Base-by-base conservation (phyloP, 1,139 yeast species). In the Suhomyces bolitotheri region DNA sequence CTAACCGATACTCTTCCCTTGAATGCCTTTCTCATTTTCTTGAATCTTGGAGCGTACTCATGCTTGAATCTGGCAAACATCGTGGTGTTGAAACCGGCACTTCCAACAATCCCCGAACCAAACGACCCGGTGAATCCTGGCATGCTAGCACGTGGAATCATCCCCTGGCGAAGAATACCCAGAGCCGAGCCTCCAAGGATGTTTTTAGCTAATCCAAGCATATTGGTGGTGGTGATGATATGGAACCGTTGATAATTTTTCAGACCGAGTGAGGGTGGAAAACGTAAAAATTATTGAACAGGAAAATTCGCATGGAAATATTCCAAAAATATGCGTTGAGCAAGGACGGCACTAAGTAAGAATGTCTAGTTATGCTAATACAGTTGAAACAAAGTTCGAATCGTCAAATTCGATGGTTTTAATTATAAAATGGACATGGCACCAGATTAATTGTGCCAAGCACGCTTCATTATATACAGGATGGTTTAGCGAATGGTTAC, bases 1-100 rank as follows among this genome's bases (percentile, higher is more conserved):
- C 96, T 84, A 14, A 90, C 96, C 2, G 95, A 78, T 6, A 94
- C 96, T 51, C 97, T 76, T 27, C 99, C 99, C 60, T 92, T 94
- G 63, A 88, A 90, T 29, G 90, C 88, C 64, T 92, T 92, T 51
- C 80, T 74, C 39, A 82, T 73, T 41, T 73, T 68, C 50, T 78
- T 80, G 64, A 76, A 83, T 54, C 96, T 74, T 32, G 97, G 97
- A 5, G 92, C 88, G 56, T 84, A 83, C 57, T 88, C 96, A 60
- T 89, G 96, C 51, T 82, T 81, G 53, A 72, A 76, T 58, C 95
- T 76, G 27, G 36, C 12, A 23, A 34, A 38, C 29, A 38, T 29
- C 26, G 37, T 27, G 25, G 25, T 10, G 28, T 25, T 25, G 16
- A 29, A 16, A 9, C 27, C 32, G 13, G 32, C 11, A 10, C 12